Percentiles rank a stretch among this genome's conserved stretches.
Evolutionary conservation across 1,284 basidiomycete species (phyloP).

Genomic region (Cystobasidium sp.): DNA sequence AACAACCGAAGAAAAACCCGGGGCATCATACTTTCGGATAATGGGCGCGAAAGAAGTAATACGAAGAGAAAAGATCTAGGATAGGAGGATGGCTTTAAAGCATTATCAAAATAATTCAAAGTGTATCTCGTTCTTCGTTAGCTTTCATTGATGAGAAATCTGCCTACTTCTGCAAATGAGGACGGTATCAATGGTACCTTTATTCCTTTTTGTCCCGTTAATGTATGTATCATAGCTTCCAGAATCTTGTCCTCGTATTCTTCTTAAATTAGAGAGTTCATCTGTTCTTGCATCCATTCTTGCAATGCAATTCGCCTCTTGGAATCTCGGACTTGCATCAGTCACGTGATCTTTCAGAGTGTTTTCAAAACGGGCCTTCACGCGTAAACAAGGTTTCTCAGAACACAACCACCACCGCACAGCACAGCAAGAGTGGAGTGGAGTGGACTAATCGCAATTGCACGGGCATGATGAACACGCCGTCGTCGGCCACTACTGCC

Average conservation of each 20-base stretch:
- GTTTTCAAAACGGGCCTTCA: background rate
- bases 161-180: too few species aligned
- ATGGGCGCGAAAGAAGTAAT: background rate
- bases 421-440: background rate
- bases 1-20: background rate
- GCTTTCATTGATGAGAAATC: too few species aligned
- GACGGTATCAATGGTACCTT: background rate
- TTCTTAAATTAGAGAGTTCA: background rate
- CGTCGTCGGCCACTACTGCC: background rate
- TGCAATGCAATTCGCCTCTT: too few species aligned
- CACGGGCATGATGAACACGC: background rate
- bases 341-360: slow-evolving; percentile 1
- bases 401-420: background rate
- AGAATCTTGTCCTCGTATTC: background rate
- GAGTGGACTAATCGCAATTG: background rate
- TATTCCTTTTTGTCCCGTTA: background rate
- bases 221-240: slow-evolving; percentile 22
- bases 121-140: slow-evolving; percentile 11
- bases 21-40: background rate
- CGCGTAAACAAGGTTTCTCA: slow-evolving; percentile 15
- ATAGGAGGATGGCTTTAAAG: background rate
- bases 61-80: background rate
- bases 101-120: background rate
- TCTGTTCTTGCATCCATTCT: background rate
- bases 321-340: background rate